Base-by-base conservation (phyloP, 345 rosid species). In the Linum tenue region DNA sequence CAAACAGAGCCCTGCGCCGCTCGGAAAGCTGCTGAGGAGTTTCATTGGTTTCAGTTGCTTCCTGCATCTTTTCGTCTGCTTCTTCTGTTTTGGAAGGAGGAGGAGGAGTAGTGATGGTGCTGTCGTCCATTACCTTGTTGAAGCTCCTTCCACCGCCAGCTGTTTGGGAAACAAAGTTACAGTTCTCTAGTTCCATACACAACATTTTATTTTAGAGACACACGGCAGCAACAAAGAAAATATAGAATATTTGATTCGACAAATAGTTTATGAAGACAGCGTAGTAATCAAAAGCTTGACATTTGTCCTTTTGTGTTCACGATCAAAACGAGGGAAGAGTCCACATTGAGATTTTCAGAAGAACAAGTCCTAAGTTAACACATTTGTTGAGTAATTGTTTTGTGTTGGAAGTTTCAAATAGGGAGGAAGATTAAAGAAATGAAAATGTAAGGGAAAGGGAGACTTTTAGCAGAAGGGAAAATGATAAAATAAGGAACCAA, bases 1-100 rank as follows among this genome's bases (percentile, higher is more conserved):
- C 91, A 68, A 89, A 89, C 58, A 92, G 82, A 73, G 97, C 87
- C 84, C 80, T 92, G 35, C 96, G 80, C 42, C 89, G 83, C 68
- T 86, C 95, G 0, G 92, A 83, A 36, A 89, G 90, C 55, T 75
- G 90, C 55, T 75, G 60, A 55, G 83, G 75, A 39, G 70, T 73
- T 57, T 76, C 59, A 16, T 48, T 63, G 39, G 69, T 73, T 57
- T 76, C 59, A 22, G 41, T 63, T 39, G 70, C 57, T 38, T 83
- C 85, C 51, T 39, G 66, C 78, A 73, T 72, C 42, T 76, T 86
- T n/a, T 78, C 85, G 55, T 78, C 75, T 35, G 78, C 69, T 68
- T 82, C 85, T 72, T 81, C 78, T 67, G 80, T 79, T 73, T 66
- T 66, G 55, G 83, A 82, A 36, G 80, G 75, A 66, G 68, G 75